Base-by-base conservation (phyloP, 1,284 basidiomycete genomes). In the Phellinidium pouzarii region DNA sequence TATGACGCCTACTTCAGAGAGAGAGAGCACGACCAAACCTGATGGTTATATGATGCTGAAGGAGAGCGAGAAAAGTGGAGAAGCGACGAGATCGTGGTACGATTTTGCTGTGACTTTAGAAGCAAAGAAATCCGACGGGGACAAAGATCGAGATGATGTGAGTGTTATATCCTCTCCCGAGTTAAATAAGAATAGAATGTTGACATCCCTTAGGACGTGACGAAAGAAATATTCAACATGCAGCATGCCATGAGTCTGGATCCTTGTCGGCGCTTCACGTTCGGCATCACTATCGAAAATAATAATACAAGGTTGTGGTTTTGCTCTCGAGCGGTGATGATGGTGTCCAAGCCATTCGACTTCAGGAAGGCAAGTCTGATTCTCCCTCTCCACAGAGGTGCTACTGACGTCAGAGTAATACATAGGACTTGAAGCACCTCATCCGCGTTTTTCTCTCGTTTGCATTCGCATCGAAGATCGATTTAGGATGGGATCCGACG, bases 211-310 rank as follows among this genome's bases (percentile, higher is more conserved):
- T 31, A 60, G 57, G 52, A 58, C 29, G 37, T 48, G 5, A n/a
- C 17, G 5, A 54, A 55, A 23, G 36, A 50, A 8, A 22, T 59
- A 1, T 52, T 45, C 41, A 52, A 43, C 29, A 54, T 59, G 52
- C 50, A 58, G n/a, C 54, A 58, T 14, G 44, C 51, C 14, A 48
- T 59, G 48, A 29, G 41, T 14, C 25, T 49, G 4, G 59, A 59
- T 53, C 55, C 59, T 17, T 52, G 52, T 43, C 47, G 55, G n/a
- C 52, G 58, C 7, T 57, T 53, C 37, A 52, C 55, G n/a, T 50
- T 53, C 26, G 59, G 55, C 2, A 41, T 57, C 19, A 55, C 55
- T 3, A 50, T 59, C 22, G 52, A 57, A 46, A 52, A 57, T 27
- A 42, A 45, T 5, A 20, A 49, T 22, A 41, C 47, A 12, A 36